Percentiles rank a stretch among this genome's conserved stretches.
Evolutionary conservation across 179 eudicot genomes (phyloP).

Genomic region (Pouteria campechiana): DNA sequence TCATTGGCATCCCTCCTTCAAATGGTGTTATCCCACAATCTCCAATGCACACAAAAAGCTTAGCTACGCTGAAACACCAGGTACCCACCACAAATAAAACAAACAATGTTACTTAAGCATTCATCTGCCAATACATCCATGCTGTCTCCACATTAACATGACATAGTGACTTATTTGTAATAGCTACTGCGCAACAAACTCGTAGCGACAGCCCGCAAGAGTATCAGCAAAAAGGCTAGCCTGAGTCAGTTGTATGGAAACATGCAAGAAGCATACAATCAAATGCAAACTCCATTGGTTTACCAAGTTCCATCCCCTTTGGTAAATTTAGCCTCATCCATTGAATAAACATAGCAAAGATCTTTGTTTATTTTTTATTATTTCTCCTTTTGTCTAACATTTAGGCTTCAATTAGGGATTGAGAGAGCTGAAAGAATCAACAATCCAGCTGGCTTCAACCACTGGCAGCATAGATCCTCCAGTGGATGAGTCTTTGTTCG

Average conservation of each 20-base stretch:
- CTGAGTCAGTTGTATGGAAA: conserved; percentile 56
- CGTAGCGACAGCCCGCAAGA: conserved; percentile 59
- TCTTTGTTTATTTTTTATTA: neutral
- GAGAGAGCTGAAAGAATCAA: conserved; percentile 87
- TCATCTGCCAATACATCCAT: no score
- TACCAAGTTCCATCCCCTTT: conserved; percentile 67
- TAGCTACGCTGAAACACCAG: conserved; percentile 96
- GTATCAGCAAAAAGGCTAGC: conserved; percentile 61
- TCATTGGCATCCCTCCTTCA: conserved; percentile 91
- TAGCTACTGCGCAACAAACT: conserved; percentile 87
- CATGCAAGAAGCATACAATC: conserved; percentile 83
- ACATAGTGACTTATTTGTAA: no score
- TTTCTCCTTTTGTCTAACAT: conserved; percentile 1
- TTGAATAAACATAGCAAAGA: no score
- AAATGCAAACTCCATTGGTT: conserved; percentile 91
- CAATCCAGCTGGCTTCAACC: conserved; percentile 66
- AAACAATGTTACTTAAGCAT: no score
- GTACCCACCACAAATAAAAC: no score
- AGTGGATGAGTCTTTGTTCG: conserved; percentile 80
- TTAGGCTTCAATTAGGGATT: conserved; percentile 43
- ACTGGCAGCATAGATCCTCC: conserved; percentile 70
- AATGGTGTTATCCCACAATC: conserved; percentile 99
- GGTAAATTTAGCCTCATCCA: no score
- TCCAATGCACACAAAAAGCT: conserved; percentile 97
- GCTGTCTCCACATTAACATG: no score